Base-by-base conservation (phyloP, 768 basidiomycete species). In the Mycena olivaceomarginata region DNA sequence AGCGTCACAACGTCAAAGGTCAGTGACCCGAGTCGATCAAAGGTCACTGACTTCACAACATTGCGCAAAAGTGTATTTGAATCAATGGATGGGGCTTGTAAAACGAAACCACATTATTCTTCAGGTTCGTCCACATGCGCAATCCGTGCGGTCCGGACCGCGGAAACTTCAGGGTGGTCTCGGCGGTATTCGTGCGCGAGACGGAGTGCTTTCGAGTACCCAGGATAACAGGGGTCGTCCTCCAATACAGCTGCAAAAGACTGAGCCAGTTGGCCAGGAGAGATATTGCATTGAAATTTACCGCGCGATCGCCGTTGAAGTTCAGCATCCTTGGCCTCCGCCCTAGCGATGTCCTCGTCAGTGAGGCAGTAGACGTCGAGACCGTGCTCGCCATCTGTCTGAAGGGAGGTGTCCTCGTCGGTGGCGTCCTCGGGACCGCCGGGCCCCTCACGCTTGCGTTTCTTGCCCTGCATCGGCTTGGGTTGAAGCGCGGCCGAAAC, bases 131-230 rank as follows among this genome's bases (percentile, higher is more conserved):
- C 57, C 10, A 59, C 57, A 25, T 13, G 57, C 12, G 57, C 57
- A 59, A 59, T 59, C 13, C 25, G 57, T 59, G 57, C 57, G 57
- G 57, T 59, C 57, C 57, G 57, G 57, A 59, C 57, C 25, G 57
- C 57, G 25, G 57, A 59, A 59, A 59, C 57, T 59, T 59, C 57
- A 31, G 57, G 57, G 15, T 59, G 57, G 31, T 59, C 31, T 59
- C 22, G 57, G 25, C 57, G 57, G 57, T 59, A 59, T 31, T 59
- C 25, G 25, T 59, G 57, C 57, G 22, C 25, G 57, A 59, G 22
- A 59, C 57, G 57, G 25, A 59, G 57, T 37, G 25, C 22, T 59
- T 59, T 59, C 6, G 57, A 59, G 25, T 59, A 59, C 57, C 57
- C 25, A 15, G 57, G 57, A 59, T 59, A 59, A 37, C 25, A 59